Percentiles rank a stretch among this genome's conserved stretches.
Evolutionary conservation across 2,329 filamentous ascomycete genomes (phyloP).

Genomic region (Apiospora kogelbergensis): DNA sequence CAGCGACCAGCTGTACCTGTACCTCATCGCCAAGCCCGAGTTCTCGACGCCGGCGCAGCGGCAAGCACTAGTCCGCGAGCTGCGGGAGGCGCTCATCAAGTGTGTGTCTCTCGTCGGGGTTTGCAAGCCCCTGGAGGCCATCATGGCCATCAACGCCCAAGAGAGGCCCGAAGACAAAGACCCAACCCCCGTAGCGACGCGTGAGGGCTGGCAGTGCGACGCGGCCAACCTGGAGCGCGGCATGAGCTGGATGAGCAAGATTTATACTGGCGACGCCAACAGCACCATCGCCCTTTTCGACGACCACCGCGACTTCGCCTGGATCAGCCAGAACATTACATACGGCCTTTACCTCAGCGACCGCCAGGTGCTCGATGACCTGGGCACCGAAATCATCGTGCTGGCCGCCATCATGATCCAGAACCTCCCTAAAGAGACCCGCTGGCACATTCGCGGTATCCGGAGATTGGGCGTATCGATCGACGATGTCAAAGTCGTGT

Average conservation of each 20-base stretch:
- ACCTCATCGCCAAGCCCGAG: slow-evolving; percentile 50
- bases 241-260: slow-evolving; percentile 52
- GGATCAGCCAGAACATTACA: slow-evolving; percentile 54
- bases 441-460: slow-evolving; percentile 55
- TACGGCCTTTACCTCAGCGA: slow-evolving; percentile 60
- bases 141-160: slow-evolving; percentile 52
- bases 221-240: slow-evolving; percentile 53
- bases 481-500: slow-evolving; percentile 40
- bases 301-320: slow-evolving; percentile 42
- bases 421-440: slow-evolving; percentile 51
- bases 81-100: slow-evolving; percentile 61
- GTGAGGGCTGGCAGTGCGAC: slow-evolving; percentile 52
- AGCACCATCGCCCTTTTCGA: slow-evolving; percentile 35
- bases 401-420: slow-evolving; percentile 58
- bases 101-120: slow-evolving; percentile 58
- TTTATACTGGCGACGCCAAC: slow-evolving; percentile 52
- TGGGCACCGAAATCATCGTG: slow-evolving; percentile 56
- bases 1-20: slow-evolving; percentile 53
- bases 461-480: slow-evolving; percentile 46
- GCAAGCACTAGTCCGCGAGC: slow-evolving; percentile 46
- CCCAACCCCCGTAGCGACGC: slow-evolving; percentile 42
- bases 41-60: slow-evolving; percentile 43
- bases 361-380: slow-evolving; percentile 50
- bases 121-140: slow-evolving; percentile 61
- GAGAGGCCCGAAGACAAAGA: slow-evolving; percentile 58